A percentile compares a stretch with the other conserved stretches of the same genome.
These are phyloP conservation scores for Candida buenavistaensis DNA, from an alignment of 1,139 yeast genomes.

Conservation along the genomic window DNA sequence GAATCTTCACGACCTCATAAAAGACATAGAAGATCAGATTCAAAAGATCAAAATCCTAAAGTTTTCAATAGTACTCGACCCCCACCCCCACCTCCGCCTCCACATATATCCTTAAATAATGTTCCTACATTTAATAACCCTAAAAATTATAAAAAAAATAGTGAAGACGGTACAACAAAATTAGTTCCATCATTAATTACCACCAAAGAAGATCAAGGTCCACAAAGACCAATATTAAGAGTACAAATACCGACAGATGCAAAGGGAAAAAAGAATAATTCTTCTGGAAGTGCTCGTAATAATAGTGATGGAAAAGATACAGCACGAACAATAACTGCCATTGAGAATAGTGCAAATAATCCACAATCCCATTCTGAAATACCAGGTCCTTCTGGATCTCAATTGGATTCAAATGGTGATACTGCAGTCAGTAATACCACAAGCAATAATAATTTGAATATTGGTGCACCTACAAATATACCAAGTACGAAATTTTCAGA, in stretches of 20 bases:
- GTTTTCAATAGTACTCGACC: constrained; percentile 14
- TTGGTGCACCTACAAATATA: constrained; percentile 1
- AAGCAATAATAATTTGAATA: constrained; percentile 10
- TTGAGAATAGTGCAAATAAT: constrained; percentile 21
- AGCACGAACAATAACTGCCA: constrained; percentile 38
- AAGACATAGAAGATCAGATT: constrained; percentile 20
- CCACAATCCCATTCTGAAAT: constrained; percentile 8
- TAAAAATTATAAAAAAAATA: constrained; percentile 16
- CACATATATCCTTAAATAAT: constrained; percentile 27
- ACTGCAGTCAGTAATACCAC: constrained; percentile 7
- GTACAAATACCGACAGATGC: constrained; percentile 53
- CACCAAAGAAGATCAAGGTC: constrained; percentile 4
- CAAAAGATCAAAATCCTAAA: constrained; percentile 10
- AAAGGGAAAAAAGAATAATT: constrained; percentile 18
- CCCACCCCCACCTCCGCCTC: constrained; percentile 22
- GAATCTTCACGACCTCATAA: constrained; percentile 31
- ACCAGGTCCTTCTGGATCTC: constrained; percentile 1
- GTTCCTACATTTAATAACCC: constrained; percentile 30
- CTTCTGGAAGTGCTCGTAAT: constrained; percentile 26
- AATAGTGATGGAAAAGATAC: constrained; percentile 13
- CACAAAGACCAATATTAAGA: constrained; percentile 46
- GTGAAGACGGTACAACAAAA: constrained; percentile 3
- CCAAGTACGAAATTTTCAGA: constrained; percentile 20
- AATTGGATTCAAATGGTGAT: constrained; percentile 8
- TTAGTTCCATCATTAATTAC: constrained; percentile 3